Conservation (phyloP, 768 basidiomycete species). For the Crucibulum laeve region DNA sequence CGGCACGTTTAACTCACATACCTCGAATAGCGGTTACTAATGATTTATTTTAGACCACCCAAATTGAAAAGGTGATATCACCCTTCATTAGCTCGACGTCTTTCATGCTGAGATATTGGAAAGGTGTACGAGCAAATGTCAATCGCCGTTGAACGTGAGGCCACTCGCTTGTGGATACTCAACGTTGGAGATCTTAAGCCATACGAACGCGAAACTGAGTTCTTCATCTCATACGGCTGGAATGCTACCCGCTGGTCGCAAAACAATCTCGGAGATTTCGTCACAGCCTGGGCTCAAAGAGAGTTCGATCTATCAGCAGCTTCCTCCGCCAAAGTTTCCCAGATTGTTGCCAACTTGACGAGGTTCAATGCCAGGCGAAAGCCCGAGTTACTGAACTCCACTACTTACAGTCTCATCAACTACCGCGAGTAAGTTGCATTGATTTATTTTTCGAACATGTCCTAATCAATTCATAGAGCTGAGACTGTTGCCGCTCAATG, state of each 20-base stretch:
- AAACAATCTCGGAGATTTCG: constrained; percentile 49
- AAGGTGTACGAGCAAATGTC: constrained; percentile 69
- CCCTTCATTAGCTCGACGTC: background rate
- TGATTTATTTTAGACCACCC: constrained; percentile 34
- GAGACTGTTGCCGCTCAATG: constrained; percentile 51
- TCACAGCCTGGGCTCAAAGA: constrained; percentile 55
- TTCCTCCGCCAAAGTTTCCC: constrained; percentile 38
- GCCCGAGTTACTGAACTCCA: constrained; percentile 59
- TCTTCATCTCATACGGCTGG: constrained; percentile 63
- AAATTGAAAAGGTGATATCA: constrained; percentile 41
- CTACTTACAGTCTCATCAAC: constrained; percentile 59
- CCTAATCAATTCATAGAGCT: constrained; percentile 33
- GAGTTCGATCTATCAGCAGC: constrained; percentile 49
- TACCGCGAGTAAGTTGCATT: constrained; percentile 59
- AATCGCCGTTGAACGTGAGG: constrained; percentile 54
- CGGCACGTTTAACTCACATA: constrained; percentile 25
- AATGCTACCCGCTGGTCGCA: constrained; percentile 52
- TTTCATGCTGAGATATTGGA: background rate
- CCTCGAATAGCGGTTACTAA: background rate
- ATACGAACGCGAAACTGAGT: constrained; percentile 67
- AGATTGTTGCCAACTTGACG: constrained; percentile 53
- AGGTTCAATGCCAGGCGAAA: constrained; percentile 57
- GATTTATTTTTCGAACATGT: background rate
- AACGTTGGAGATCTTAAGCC: constrained; percentile 79
- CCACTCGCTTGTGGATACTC: constrained; percentile 61